These are phyloP conservation scores for Rhododendron simsii DNA, from an alignment of 148 eudicot species.

Conservation along the genomic window DNA sequence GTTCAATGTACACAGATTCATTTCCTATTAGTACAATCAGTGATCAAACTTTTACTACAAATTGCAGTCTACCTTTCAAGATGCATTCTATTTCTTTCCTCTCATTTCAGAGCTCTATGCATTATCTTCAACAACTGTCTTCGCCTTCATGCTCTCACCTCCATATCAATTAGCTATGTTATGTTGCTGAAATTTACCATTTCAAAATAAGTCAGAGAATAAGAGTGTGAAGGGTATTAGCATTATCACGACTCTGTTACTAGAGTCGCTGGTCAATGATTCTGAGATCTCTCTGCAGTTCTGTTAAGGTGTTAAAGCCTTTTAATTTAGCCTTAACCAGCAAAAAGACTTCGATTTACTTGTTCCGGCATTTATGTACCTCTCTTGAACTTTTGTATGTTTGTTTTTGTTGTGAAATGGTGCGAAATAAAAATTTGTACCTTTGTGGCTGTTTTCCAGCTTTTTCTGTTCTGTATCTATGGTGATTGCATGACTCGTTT, in stretches of 20 bases:
- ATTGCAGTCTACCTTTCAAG: not conserved
- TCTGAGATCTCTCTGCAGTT: not conserved
- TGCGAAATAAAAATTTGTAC: not conserved
- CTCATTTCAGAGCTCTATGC: not conserved
- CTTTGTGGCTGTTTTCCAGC: not conserved
- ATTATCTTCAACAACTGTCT: not conserved
- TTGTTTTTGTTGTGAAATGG: not conserved
- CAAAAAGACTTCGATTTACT: not conserved
- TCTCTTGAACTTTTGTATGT: not conserved
- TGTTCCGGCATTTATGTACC: not conserved
- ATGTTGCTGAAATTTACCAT: not conserved
- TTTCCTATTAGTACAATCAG: not conserved
- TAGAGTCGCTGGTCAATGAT: not conserved
- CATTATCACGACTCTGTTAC: not conserved
- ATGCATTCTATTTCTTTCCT: not conserved
- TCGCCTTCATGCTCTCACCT: not conserved
- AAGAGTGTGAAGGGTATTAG: not conserved
- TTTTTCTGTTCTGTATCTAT: not conserved
- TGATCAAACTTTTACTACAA: not conserved
- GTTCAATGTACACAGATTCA: not conserved
- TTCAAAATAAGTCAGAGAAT: not conserved
- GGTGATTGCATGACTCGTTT: not conserved
- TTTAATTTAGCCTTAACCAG: constrained; percentile 1
- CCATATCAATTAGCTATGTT: not conserved
- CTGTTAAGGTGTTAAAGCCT: not conserved